phyloP scores from a whole-genome alignment of 495 filamentous ascomycete genomes.

The Hypoxylon fuscum region DNA sequence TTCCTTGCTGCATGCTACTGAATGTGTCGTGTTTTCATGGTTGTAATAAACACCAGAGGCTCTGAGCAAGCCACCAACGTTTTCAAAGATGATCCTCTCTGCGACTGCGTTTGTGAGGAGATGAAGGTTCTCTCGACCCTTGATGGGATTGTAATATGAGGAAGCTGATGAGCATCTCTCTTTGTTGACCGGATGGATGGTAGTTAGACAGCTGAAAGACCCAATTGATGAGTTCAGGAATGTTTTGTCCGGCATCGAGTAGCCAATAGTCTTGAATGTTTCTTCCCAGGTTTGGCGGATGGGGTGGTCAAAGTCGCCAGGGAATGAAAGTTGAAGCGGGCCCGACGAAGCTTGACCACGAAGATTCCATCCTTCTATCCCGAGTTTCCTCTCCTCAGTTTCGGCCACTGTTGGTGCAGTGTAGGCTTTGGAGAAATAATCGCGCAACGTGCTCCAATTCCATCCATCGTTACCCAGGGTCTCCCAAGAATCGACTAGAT shows the following conservation, averaged over 20 bases:
- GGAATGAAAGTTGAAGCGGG: neutral
- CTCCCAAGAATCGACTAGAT: slow-evolving; percentile 2
- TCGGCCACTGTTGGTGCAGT: neutral
- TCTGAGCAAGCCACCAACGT: neutral
- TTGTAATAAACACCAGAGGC: neutral
- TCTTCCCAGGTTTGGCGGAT: neutral
- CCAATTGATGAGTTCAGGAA: neutral
- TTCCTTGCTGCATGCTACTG: slow-evolving; percentile 47
- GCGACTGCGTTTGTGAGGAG: neutral
- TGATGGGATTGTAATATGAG: neutral
- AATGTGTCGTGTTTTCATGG: neutral
- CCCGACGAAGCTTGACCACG: neutral
- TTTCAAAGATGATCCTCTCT: neutral
- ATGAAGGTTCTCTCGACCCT: neutral
- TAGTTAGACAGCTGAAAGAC: neutral
- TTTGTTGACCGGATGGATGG: neutral
- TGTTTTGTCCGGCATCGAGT: neutral
- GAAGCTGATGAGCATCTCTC: neutral
- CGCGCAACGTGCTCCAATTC: neutral
- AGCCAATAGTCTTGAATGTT: neutral
- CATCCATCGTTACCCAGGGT: neutral
- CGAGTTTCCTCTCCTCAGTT: neutral
- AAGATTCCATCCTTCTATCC: neutral
- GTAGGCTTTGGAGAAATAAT: neutral
- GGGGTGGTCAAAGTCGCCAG: neutral